Conservation (phyloP, 1,284 basidiomycete genomes). For the Ustilago shanxiensis region DNA sequence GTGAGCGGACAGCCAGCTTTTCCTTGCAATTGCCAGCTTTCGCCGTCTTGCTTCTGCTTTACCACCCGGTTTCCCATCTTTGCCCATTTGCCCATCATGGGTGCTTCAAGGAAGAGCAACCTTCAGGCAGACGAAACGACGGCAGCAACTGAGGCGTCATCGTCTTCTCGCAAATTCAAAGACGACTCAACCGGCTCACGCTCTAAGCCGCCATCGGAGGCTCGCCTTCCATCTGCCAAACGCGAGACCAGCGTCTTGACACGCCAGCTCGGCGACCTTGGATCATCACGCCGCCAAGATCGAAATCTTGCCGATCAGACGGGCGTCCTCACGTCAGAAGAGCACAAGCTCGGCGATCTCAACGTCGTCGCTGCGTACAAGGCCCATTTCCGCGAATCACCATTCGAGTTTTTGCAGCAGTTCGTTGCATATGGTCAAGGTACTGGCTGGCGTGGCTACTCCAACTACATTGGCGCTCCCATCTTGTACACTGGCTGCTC, state of each 20-base stretch:
- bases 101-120: background rate
- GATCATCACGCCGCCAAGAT: slow-evolving; percentile 32
- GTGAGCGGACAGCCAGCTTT: background rate
- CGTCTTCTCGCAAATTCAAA: background rate
- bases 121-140: background rate
- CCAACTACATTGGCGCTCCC: slow-evolving; percentile 63
- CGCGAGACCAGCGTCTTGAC: slow-evolving; percentile 20
- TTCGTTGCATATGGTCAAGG: slow-evolving; percentile 64
- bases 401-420: slow-evolving; percentile 60
- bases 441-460: slow-evolving; percentile 64
- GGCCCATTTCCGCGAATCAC: slow-evolving; percentile 64
- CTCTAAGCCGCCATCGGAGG: slow-evolving; percentile 32
- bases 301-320: slow-evolving; percentile 27
- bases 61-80: too few species aligned
- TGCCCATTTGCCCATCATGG: slow-evolving; percentile 3
- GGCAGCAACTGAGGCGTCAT: too few species aligned
- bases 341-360: slow-evolving; percentile 56
- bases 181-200: slow-evolving; percentile 8
- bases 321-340: slow-evolving; percentile 43
- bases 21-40: background rate
- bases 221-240: slow-evolving; percentile 11
- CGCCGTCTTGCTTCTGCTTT: background rate
- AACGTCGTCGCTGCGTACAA: slow-evolving; percentile 66
- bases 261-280: slow-evolving; percentile 41
- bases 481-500: slow-evolving; percentile 62